Base-by-base conservation (phyloP, 345 rosid genomes). In the Luvunga scandens region DNA sequence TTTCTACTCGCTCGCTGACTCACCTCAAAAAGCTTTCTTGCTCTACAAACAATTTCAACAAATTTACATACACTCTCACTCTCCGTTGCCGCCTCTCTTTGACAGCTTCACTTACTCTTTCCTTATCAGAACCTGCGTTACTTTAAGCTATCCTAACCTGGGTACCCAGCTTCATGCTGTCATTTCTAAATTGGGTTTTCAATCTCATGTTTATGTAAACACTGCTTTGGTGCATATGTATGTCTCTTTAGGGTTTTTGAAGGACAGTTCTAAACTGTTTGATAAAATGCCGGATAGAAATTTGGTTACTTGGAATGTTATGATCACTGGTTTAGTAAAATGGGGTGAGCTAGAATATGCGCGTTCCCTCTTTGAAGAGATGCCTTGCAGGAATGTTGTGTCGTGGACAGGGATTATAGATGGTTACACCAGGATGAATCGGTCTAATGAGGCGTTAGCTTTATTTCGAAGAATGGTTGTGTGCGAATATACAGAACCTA, bases 231-330 rank as follows among this genome's bases (percentile, higher is more conserved):
- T 88, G 0, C 74, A 82, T 4, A 42, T 89, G 90, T 91, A 88
- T 39, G 66, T 78, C 0, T 70, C 71, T 38, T 60, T 71, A n/a
- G 87, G 92, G 79, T 48, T 59, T 48, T 76, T 65, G 42, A 22
- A 16, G 8, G 75, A 82, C 57, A 86, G 92, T 6, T 27, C 77
- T 16, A 77, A 84, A 25, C 70, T 90, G 92, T 93, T 95, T 21
- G 92, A 88, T n/a, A 87, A 81, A 89, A 92, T 93, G 92, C 92
- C 89, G 30, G 87, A 78, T 0, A 89, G 86, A 77, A 95, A 82
- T 80, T 57, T 33, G 1, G 97, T 93, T 45, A 85, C 97, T 0
- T 92, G 95, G 98, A 95, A 95, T 82, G 95, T 85, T 77, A 82
- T 93, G 90, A 90, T 93, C 24, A 88, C 94, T 76, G 98, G 91